Base-by-base conservation (phyloP, 192 early-diverging fungal species). In the Gorgonomyces haynaldii region DNA sequence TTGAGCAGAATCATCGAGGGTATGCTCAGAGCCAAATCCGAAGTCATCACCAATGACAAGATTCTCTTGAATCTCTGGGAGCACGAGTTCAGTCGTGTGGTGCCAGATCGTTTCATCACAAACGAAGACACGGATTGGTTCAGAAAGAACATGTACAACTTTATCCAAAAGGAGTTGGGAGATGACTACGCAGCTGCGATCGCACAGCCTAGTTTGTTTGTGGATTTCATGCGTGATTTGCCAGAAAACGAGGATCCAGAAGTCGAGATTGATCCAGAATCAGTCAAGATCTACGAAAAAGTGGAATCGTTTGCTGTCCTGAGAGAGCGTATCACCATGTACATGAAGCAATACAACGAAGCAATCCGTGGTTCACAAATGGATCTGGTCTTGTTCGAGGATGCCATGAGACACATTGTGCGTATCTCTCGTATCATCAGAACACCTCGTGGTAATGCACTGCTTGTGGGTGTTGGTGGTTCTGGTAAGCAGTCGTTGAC, bases 361-460 rank as follows among this genome's bases (percentile, higher is more conserved):
- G 60, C 50, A 26, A 55, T 79, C 20, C 49, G 77, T 25, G 77
- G 77, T 17, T 71, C 74, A 0, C 73, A 75, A 34, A 79, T 79
- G 75, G 72, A 79, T 53, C 60, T 79, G n/a, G 77, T 79, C 19
- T 57, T 79, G 12, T 79, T 79, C 45, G 77, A 79, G 45, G 77
- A 79, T 52, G 77, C 77, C n/a, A 79, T 79, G 75, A 59, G 58
- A 32, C 75, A 79, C 42, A 79, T 79, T 53, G 69, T 70, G n/a
- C 32, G 74, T 22, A 79, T 79, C 25, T 79, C 77, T 2, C 53
- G 77, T 34, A 78, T 79, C 54, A 69, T 79, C 44, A 58, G 77
- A 13, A 78, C 69, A 0, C 57, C 77, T n/a, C 54, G 77, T 20
- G 77, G 75, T 36, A 72, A 65, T 61, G 77, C 75, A 0, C 46